A percentile compares a stretch with the other conserved stretches of the same genome.
phyloP scores from a whole-genome alignment of 2,329 filamentous ascomycete species.

The Fusarium albosuccineum region DNA sequence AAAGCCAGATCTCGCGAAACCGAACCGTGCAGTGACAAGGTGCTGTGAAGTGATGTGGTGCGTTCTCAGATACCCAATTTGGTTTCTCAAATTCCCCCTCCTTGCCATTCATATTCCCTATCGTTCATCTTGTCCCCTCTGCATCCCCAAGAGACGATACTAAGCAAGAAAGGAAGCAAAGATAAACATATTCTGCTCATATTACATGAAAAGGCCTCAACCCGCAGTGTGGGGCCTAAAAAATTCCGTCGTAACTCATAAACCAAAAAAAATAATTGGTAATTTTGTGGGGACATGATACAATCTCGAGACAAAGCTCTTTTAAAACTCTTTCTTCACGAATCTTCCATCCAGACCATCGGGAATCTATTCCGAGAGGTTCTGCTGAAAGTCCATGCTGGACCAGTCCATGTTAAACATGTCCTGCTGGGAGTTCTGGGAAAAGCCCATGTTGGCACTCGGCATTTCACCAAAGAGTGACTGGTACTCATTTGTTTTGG shows the following conservation, averaged over 20 bases:
- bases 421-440: constrained; percentile 66
- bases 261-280: constrained; percentile 35
- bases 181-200: constrained; percentile 36
- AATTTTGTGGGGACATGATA: constrained; percentile 37
- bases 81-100: constrained; percentile 21
- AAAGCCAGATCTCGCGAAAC: constrained; percentile 41
- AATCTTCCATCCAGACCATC: constrained; percentile 3
- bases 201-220: constrained; percentile 42
- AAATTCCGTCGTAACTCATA: constrained; percentile 44
- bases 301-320: constrained; percentile 38
- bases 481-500: constrained; percentile 58
- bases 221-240: constrained; percentile 34
- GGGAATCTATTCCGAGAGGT: constrained; percentile 49
- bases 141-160: constrained; percentile 20
- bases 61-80: constrained; percentile 41
- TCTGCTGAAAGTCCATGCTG: constrained; percentile 50
- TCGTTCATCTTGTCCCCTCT: constrained; percentile 14
- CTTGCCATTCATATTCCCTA: constrained; percentile 18
- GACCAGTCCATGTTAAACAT: constrained; percentile 62
- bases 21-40: constrained; percentile 27
- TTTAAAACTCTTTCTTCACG: constrained; percentile 17
- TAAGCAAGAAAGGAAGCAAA: constrained; percentile 30
- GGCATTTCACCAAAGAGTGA: constrained; percentile 65
- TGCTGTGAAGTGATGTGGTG: constrained; percentile 21
- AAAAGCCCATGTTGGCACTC: constrained; percentile 64